Evolutionary conservation across 2,329 filamentous ascomycete species (phyloP).

Genomic region (Xylogone sp.): DNA sequence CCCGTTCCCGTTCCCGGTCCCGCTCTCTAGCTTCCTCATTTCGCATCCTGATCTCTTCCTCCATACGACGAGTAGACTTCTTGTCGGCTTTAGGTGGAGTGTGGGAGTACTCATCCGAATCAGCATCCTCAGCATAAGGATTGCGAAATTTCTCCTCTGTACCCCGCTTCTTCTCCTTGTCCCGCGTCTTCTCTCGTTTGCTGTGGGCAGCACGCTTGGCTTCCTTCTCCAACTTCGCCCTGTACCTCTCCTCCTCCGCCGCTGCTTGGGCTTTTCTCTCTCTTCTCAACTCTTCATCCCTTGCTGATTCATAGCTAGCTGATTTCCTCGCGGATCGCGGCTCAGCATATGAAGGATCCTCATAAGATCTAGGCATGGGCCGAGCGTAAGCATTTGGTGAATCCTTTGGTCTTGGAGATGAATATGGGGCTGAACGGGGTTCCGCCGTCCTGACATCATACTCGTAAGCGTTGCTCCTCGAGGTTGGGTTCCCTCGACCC

Average conservation of each 20-base stretch:
- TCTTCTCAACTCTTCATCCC: constrained; percentile 31
- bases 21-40: constrained; percentile 10
- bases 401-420: constrained; percentile 32
- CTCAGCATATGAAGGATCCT: constrained; percentile 48
- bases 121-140: constrained; percentile 21
- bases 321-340: constrained; percentile 38
- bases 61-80: constrained; percentile 16
- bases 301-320: constrained; percentile 38
- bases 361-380: constrained; percentile 35
- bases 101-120: constrained; percentile 15
- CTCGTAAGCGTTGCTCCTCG: constrained; percentile 43
- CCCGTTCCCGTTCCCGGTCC: too few relatives aligned
- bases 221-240: constrained; percentile 26
- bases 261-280: constrained; percentile 23
- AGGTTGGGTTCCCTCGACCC: constrained; percentile 36
- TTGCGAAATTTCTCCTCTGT: constrained; percentile 24
- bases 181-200: constrained; percentile 27
- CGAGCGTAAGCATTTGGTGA: constrained; percentile 26
- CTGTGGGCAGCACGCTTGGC: constrained; percentile 22
- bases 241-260: constrained; percentile 26
- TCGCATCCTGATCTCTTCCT: constrained; percentile 17
- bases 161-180: constrained; percentile 35
- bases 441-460: constrained; percentile 45
- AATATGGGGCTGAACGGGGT: constrained; percentile 39
- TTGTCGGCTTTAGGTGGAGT: constrained; percentile 15